Evolutionary conservation across 2,329 filamentous ascomycete genomes (phyloP), one percentile per base, ranked within the genome.

Genomic region (Hypoxylon sp.): DNA sequence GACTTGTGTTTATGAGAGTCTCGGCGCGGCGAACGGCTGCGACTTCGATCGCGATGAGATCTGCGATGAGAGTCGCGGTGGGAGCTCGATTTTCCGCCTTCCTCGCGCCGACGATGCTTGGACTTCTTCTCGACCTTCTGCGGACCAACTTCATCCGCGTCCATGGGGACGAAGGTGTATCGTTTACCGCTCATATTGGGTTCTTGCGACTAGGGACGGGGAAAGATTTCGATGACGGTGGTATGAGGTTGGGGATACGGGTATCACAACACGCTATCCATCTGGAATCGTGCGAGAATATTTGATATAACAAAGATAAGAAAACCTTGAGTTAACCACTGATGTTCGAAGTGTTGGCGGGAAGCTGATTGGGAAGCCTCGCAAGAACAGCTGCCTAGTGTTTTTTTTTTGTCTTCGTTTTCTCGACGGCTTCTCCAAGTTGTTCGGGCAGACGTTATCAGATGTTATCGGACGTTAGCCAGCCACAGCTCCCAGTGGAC

Each of bases 121-220:
- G 74, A 74, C 58, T 72, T 77, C 69, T 78, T 78, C 59, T 80
- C 75, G 48, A 81, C 74, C 53, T 81, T 82, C 55, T 80, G 79
- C 20, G 81, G 81, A 1, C 81, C 80, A n/a, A 86, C 78, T 60
- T 86, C 84, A 27, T 83, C 83, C 9, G 85, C 85, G 57, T 85
- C 85, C 87, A 89, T 89, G 6, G 86, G 82, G 62, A 89, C 74
- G 65, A 89, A 83, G 6, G 86, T 85, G 71, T 89, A 89, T 67
- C 83, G 84, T 72, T 88, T 88, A 42, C 78, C 77, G 59, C 77
- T 79, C 80, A 83, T 82, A 46, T 15, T 48, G 27, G 10, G 24
- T 46, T 37, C 10, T 58, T 10, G 23, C 11, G 9, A 26, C 27
- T 27, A 18, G 41, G 27, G 11, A 26, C 4, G 15, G 18, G 31